Evolutionary conservation across 352 stramenopile genomes (phyloP), one percentile per base, ranked within the genome.

Genomic region (Phytophthora kernoviae): DNA sequence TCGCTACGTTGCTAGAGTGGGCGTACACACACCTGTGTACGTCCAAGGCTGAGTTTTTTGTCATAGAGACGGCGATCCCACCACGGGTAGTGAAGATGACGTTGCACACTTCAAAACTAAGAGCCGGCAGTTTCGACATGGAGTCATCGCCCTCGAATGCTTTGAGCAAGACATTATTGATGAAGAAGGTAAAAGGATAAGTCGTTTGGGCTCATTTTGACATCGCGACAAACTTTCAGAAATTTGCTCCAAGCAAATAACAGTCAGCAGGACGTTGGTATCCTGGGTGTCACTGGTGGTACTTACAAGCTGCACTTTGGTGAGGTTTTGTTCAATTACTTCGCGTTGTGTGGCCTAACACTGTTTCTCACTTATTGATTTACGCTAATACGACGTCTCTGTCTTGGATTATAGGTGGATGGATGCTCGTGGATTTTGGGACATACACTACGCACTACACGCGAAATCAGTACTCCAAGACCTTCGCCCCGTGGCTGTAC

Each of bases 251-350:
- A 54, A 18, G 34, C 17, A 7, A 4, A 41, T 5, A 42, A 44
- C 12, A 20, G 34, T 2, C 55, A 63, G 33, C 0, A 24, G 12
- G 8, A 21, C 17, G 40, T 58, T 43, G 55, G 41, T 2, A 12
- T 65, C 15, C 42, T 65, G 5, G 56, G 40, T 43, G 48, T 21
- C 2, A 57, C 18, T 21, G 50, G 54, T 22, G 44, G 61, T 0
- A 62, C 62, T 0, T 65, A 70, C 32, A 58, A 60, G 11, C 5
- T 72, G 1, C 57, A 72, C 18, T 61, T 64, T 49, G 63, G 63
- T 58, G 48, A 26, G 50, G 30, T 7, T 34, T 18, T 34, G 17
- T 45, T 30, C 8, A 32, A 39, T 15, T 43, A 21, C 17, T n/a
- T n/a, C n/a, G n/a, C n/a, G n/a, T n/a, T n/a, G n/a, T n/a, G n/a